phyloP scores from a whole-genome alignment of 345 rosid species.

The Melaleuca alternifolia region DNA sequence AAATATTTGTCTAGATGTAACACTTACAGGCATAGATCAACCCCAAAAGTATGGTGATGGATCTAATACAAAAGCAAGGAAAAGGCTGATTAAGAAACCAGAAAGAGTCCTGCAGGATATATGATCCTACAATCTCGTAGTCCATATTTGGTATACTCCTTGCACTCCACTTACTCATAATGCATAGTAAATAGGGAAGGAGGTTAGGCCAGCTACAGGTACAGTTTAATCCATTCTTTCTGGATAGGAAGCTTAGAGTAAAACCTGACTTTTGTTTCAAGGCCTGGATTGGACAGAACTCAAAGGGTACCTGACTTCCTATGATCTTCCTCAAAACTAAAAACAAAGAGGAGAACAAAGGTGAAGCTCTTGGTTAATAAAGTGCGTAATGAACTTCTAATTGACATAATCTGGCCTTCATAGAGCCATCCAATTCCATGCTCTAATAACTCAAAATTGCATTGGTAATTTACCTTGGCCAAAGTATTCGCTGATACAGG shows the following conservation, averaged over 20 bases:
- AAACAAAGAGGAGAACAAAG: background rate
- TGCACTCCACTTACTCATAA: too few species aligned
- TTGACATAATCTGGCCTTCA: background rate
- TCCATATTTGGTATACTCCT: too few species aligned
- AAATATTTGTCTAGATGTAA: too few species aligned
- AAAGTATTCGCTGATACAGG: background rate
- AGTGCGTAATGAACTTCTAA: background rate
- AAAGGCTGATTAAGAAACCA: too few species aligned
- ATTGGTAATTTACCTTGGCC: background rate
- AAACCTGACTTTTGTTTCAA: background rate
- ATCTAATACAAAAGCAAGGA: too few species aligned
- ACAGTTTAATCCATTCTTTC: background rate
- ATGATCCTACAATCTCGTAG: background rate
- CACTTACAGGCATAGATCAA: background rate
- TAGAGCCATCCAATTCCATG: background rate
- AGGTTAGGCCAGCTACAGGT: background rate
- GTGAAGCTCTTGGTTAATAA: background rate
- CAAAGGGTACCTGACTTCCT: background rate
- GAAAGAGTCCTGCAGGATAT: background rate
- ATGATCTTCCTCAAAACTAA: too few species aligned
- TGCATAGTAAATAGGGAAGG: too few species aligned
- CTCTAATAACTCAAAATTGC: background rate
- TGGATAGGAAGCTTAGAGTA: background rate
- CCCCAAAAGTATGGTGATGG: background rate
- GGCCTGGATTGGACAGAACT: background rate